phyloP scores from a whole-genome alignment of 139 green algal genomes.

The Parachlorella kessleri region DNA sequence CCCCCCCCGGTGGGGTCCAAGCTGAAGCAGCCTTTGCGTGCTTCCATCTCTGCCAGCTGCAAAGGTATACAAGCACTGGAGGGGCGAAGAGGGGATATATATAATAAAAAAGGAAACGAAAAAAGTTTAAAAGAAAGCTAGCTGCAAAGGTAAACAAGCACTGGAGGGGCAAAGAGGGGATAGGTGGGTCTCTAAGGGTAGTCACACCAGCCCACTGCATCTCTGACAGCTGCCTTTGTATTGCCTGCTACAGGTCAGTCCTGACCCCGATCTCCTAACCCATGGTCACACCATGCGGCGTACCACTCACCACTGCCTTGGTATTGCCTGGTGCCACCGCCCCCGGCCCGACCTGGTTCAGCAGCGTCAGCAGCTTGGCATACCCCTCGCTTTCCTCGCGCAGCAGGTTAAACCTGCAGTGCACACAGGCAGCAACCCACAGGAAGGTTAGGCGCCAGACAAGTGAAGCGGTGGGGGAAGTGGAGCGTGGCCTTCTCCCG shows the following conservation, averaged over 20 bases:
- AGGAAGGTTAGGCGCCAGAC: too few species aligned
- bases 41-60: constrained; percentile 59
- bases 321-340: constrained; percentile 15
- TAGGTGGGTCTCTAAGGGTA: neutral
- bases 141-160: neutral
- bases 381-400: constrained; percentile 92
- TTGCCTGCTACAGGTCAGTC: neutral
- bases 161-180: neutral
- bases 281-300: too few species aligned
- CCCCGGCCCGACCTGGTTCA: constrained; percentile 43
- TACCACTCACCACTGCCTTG: constrained; percentile 11
- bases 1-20: constrained; percentile 95
- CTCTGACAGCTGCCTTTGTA: constrained; percentile 11
- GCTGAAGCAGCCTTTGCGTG: constrained; percentile 89
- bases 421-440: too few species aligned
- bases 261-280: too few species aligned
- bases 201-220: neutral
- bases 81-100: neutral
- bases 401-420: constrained; percentile 87
- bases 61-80: neutral
- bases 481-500: too few species aligned
- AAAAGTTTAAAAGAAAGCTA: too few species aligned
- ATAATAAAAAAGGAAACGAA: too few species aligned
- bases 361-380: constrained; percentile 76
- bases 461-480: too few species aligned